phyloP scores from a whole-genome alignment of 202 grass and related monocot genomes.

The Musa balbisiana region DNA sequence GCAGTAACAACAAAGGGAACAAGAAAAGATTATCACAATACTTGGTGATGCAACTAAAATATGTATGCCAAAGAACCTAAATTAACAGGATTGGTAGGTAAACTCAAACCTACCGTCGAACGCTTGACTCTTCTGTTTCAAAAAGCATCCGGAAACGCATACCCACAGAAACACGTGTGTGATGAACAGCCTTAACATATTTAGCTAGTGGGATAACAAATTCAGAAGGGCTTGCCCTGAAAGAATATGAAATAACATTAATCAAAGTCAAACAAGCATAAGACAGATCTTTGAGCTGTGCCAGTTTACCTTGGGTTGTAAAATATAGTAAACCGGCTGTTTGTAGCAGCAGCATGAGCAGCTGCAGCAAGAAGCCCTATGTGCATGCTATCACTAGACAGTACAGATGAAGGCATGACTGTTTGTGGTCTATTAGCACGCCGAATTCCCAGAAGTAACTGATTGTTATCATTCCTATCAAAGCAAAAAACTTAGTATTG shows the following conservation, averaged over 20 bases:
- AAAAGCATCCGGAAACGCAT: slow-evolving; percentile 99
- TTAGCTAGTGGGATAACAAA: slow-evolving; percentile 93
- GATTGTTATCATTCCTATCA: slow-evolving; percentile 44
- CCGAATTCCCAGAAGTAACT: slow-evolving; percentile 81
- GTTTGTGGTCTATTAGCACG: too few relatives aligned
- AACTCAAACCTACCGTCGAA: slow-evolving; percentile 53
- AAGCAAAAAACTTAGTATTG: slow-evolving; percentile 2
- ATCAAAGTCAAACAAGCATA: too few relatives aligned
- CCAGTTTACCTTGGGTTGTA: too few relatives aligned
- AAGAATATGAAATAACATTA: slow-evolving; percentile 13
- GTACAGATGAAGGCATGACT: too few relatives aligned
- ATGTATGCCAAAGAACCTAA: background rate
- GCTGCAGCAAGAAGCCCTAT: too few relatives aligned
- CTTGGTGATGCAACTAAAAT: background rate
- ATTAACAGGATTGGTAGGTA: background rate
- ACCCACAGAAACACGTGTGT: slow-evolving; percentile 93
- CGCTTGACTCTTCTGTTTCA: slow-evolving; percentile 96
- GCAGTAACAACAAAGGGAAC: too few relatives aligned
- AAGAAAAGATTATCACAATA: background rate
- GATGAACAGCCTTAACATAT: slow-evolving; percentile 95
- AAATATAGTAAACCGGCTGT: slow-evolving; percentile 70
- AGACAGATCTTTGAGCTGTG: too few relatives aligned
- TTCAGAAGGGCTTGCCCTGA: slow-evolving; percentile 94
- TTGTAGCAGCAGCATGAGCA: too few relatives aligned
- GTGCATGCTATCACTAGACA: too few relatives aligned